Base-by-base conservation (phyloP, 2,329 filamentous ascomycete species). In the Lecanosticta acicola region DNA sequence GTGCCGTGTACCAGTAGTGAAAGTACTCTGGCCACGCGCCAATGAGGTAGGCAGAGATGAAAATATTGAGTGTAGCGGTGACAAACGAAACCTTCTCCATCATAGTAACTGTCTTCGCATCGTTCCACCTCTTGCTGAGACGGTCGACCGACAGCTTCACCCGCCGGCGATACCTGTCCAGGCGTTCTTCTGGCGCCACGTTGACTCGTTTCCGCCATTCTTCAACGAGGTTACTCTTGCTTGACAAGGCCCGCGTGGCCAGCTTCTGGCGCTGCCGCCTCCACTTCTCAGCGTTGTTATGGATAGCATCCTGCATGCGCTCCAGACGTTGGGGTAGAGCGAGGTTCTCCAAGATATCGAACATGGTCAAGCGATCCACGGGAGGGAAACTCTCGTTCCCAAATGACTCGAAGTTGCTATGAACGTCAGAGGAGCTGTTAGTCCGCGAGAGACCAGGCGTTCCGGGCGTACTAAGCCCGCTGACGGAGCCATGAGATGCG, bases 41-140 rank as follows among this genome's bases (percentile, higher is more conserved):
- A 43, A 98, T 85, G 38, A 98, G 73, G 66, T 95, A 97, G 47
- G 91, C 93, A 56, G 88, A 94, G 64, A 97, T 82, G 69, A 98
- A 94, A 66, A 98, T 93, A 70, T 98, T 98, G 71, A 96, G 80
- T 56, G 96, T 90, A 59, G 89, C 93, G 50, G 83, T 91, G 52
- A 98, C 96, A 68, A 98, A 98, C 4, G 91, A 90, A 39, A 94
- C 74, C 75, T 98, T 98, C 71, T 98, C 93, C 48, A 90, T 83
- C 40, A 87, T 69, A 1, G 89, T 96, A 58, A 98, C 89, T 7
- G 81, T 83, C 60, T 88, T 88, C 14, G 86, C 87, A 62, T 95
- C 86, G 63, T 87, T 93, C 90, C 91, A 98, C 61, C 82, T 82
- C 55, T 77, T 80, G 50, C 84, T 85, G 26, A 97, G 76, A 56